A percentile compares a stretch with the other conserved stretches of the same genome.
Conservation (phyloP, 2,329 filamentous ascomycete genomes). For the Coleophoma crateriformis region DNA sequence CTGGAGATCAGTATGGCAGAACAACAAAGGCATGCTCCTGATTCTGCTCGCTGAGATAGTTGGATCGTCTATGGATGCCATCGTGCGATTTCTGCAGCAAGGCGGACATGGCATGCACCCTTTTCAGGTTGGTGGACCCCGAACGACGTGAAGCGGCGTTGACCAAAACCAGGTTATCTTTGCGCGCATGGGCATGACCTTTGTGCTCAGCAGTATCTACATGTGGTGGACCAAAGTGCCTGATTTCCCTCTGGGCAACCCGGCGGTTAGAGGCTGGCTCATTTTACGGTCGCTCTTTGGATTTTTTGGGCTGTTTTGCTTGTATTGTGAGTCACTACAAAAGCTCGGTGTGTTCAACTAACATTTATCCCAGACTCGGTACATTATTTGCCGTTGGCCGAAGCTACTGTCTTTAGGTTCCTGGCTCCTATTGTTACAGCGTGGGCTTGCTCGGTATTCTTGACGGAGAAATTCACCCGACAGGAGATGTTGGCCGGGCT, state of each 20-base stretch:
- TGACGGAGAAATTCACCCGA: constrained; percentile 70
- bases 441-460: constrained; percentile 69
- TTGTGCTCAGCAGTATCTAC: constrained; percentile 41
- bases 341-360: neutral
- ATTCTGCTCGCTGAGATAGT: constrained; percentile 75
- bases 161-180: constrained; percentile 18
- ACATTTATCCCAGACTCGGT: constrained; percentile 18
- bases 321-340: constrained; percentile 18
- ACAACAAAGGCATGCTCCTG: constrained; percentile 67
- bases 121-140: constrained; percentile 55
- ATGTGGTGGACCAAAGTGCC: constrained; percentile 69
- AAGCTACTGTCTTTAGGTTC: constrained; percentile 88
- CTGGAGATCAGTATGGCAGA: constrained; percentile 44
- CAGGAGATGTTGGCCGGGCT: constrained; percentile 71
- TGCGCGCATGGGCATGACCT: constrained; percentile 22
- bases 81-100: constrained; percentile 70
- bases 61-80: constrained; percentile 79
- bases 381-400: constrained; percentile 77
- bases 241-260: constrained; percentile 65
- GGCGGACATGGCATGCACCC: constrained; percentile 71
- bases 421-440: constrained; percentile 76
- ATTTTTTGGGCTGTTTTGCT: constrained; percentile 70
- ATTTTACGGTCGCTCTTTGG: constrained; percentile 64
- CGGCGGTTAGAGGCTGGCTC: constrained; percentile 61
- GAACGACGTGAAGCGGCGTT: too few species aligned